A percentile compares a stretch with the other conserved stretches of the same genome.
Evolutionary conservation across 495 filamentous ascomycete species (phyloP).

Genomic region (Penicillium angulare): DNA sequence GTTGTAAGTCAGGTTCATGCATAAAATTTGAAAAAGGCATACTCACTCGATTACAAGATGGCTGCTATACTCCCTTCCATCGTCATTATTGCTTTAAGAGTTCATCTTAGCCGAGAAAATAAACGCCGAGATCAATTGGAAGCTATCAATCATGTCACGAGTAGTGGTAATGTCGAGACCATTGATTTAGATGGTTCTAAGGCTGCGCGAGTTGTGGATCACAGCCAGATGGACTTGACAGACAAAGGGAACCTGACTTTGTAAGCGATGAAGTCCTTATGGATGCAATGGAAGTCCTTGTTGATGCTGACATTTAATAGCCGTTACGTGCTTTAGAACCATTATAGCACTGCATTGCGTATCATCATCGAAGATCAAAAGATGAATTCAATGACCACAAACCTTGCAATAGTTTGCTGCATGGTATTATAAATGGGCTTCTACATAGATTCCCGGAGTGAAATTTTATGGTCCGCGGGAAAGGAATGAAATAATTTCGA

Average conservation of each 20-base stretch:
- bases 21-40: neutral
- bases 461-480: too few relatives aligned
- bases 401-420: too few relatives aligned
- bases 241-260: constrained; percentile 41
- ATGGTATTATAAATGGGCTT: too few relatives aligned
- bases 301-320: too few relatives aligned
- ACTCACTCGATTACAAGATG: constrained; percentile 14
- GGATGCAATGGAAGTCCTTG: too few relatives aligned
- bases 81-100: constrained; percentile 24
- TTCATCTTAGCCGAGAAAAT: constrained; percentile 30
- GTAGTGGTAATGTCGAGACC: constrained; percentile 32
- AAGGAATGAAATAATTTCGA: too few relatives aligned
- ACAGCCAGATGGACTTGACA: constrained; percentile 41
- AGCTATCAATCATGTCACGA: constrained; percentile 15
- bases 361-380: too few relatives aligned
- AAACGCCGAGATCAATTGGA: constrained; percentile 32
- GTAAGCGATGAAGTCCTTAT: too few relatives aligned
- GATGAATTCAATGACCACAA: too few relatives aligned
- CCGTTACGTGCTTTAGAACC: too few relatives aligned
- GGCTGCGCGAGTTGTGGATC: constrained; percentile 31
- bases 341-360: too few relatives aligned
- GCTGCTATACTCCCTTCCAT: constrained; percentile 27
- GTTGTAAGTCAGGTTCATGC: constrained; percentile 22
- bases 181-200: constrained; percentile 28
- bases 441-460: too few relatives aligned